phyloP scores from a whole-genome alignment of 2,329 filamentous ascomycete genomes.

The Clarireedia paspali region DNA sequence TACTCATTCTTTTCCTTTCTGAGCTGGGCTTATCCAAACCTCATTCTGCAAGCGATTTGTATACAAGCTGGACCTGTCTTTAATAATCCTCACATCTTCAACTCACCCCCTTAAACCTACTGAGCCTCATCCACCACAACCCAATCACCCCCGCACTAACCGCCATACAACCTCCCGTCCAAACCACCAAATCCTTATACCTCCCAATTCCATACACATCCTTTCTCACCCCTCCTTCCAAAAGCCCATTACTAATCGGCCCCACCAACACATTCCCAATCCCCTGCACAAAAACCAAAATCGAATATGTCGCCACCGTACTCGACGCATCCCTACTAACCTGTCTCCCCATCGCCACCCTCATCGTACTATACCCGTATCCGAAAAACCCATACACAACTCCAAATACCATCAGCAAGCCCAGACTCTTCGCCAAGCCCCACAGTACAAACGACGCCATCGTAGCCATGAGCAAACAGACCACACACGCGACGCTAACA shows the following conservation, averaged over 20 bases:
- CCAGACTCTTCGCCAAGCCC: slow-evolving; percentile 40
- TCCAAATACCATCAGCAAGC: slow-evolving; percentile 40
- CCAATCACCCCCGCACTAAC: slow-evolving; percentile 15
- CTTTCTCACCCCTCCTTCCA: slow-evolving; percentile 11
- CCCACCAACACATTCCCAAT: slow-evolving; percentile 29
- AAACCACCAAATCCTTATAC: slow-evolving; percentile 19
- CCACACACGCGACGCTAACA: slow-evolving; percentile 31
- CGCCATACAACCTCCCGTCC: slow-evolving; percentile 20
- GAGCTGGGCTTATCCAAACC: too few species aligned
- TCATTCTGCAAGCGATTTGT: too few species aligned
- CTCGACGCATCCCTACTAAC: slow-evolving; percentile 26
- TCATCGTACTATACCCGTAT: slow-evolving; percentile 42
- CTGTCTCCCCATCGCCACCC: slow-evolving; percentile 32
- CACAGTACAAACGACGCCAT: slow-evolving; percentile 43
- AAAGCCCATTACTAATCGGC: slow-evolving; percentile 25
- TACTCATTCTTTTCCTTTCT: too few species aligned
- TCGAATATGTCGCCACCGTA: slow-evolving; percentile 22
- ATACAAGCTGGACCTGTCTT: not conserved
- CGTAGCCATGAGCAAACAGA: slow-evolving; percentile 39
- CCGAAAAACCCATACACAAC: slow-evolving; percentile 49
- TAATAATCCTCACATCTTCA: not conserved
- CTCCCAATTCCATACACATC: slow-evolving; percentile 15
- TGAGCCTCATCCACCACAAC: slow-evolving; percentile 11
- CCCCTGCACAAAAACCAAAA: slow-evolving; percentile 28
- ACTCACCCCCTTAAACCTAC: not conserved